These are phyloP conservation scores for Pyrus hybrid DNA, from an alignment of 331 rosid species.

Conservation along the genomic window DNA sequence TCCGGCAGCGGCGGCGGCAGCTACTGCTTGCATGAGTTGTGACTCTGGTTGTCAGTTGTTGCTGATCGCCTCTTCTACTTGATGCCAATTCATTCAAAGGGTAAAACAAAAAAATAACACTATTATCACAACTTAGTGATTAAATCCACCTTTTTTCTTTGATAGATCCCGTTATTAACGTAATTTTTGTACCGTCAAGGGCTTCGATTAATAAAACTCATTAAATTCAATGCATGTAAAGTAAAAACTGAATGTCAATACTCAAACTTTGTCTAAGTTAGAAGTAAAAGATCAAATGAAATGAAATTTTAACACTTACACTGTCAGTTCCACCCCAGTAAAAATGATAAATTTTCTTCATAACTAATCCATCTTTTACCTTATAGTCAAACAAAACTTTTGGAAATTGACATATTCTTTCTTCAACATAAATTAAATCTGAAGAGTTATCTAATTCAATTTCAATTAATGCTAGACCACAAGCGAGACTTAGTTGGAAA, in stretches of 20 bases:
- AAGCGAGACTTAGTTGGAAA: background rate
- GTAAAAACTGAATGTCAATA: background rate
- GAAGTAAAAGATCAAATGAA: too few relatives aligned
- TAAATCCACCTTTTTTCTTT: too few relatives aligned
- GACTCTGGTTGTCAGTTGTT: background rate
- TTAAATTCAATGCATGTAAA: too few relatives aligned
- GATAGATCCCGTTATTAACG: too few relatives aligned
- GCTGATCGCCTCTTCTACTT: background rate
- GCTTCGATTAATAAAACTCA: too few relatives aligned
- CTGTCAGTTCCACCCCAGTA: accelerated
- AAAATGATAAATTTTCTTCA: background rate
- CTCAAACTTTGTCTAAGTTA: too few relatives aligned
- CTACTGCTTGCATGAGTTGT: background rate
- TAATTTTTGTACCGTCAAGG: too few relatives aligned
- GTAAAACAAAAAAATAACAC: background rate
- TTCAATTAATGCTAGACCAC: too few relatives aligned
- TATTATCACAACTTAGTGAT: too few relatives aligned
- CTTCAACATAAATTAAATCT: background rate
- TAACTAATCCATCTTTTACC: background rate
- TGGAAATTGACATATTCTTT: background rate
- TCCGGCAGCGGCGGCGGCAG: background rate
- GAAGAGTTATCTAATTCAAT: too few relatives aligned
- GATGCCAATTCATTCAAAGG: background rate
- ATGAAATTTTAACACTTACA: background rate
- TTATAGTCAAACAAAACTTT: too few relatives aligned